phyloP scores from a whole-genome alignment of 225 moss, liverwort and hornwort species.

The Neckera pumila region DNA sequence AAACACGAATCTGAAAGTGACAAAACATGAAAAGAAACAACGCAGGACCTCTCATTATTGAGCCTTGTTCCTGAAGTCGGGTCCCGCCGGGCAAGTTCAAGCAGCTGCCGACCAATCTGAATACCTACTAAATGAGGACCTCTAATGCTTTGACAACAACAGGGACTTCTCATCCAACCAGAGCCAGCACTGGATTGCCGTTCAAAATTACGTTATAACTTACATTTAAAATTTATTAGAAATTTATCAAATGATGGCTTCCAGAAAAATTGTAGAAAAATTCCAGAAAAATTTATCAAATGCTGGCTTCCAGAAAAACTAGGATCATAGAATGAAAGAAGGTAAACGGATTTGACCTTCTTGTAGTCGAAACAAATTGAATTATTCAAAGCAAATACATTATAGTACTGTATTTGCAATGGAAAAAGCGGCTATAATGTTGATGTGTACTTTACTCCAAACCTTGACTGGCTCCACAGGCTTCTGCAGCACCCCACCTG shows the following conservation, averaged over 20 bases:
- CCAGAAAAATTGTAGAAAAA: no score
- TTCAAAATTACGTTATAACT: background rate
- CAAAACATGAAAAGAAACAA: background rate
- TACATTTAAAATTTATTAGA: no score
- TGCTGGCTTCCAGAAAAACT: background rate
- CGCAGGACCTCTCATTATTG: background rate
- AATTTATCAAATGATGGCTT: background rate
- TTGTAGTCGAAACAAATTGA: background rate
- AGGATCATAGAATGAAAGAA: background rate
- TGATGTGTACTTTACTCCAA: background rate
- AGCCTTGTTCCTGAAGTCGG: background rate
- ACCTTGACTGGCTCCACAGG: background rate
- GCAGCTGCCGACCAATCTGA: background rate
- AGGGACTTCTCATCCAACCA: background rate
- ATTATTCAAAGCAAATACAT: background rate
- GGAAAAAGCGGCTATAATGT: background rate
- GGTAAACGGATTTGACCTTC: background rate
- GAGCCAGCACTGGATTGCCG: background rate
- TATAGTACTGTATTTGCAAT: no score
- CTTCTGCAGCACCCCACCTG: constrained; percentile 16
- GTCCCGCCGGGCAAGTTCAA: background rate
- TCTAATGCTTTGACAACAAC: background rate
- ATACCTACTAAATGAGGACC: background rate
- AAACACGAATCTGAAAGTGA: background rate
- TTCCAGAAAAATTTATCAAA: no score